Percentiles rank a stretch among this genome's conserved stretches.
Conservation (phyloP, 108 stramenopile species). For the Fragilaria crotonensis region DNA sequence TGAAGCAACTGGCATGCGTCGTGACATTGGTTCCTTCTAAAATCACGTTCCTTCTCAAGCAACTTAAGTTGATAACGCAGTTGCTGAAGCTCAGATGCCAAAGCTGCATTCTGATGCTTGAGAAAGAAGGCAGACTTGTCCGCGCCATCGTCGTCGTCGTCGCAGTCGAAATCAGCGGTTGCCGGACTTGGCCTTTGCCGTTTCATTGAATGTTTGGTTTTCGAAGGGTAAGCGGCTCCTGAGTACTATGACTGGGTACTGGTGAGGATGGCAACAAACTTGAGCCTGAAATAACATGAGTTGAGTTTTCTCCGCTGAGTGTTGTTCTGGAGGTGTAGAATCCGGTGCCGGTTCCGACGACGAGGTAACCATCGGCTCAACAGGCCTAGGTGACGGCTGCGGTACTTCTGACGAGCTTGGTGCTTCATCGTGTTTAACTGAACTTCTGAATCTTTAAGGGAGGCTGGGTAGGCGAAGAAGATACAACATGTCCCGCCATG, state of each 20-base stretch:
- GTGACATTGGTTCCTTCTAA: constrained; percentile 49
- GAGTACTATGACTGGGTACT: neutral
- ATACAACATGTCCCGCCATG: no score
- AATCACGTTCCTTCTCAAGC: constrained; percentile 60
- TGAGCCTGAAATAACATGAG: neutral
- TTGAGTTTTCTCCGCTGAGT: neutral
- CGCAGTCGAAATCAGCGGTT: constrained; percentile 16
- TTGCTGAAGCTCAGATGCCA: constrained; percentile 59
- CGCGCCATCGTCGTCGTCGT: constrained; percentile 47
- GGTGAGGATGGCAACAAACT: neutral
- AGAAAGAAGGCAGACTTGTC: constrained; percentile 51
- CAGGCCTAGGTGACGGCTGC: neutral
- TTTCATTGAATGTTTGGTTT: constrained; percentile 33
- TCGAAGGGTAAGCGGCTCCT: constrained; percentile 2
- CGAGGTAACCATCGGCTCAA: neutral
- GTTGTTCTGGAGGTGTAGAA: neutral
- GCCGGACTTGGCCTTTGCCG: constrained; percentile 1
- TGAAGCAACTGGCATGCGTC: constrained; percentile 32
- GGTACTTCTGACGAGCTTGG: neutral
- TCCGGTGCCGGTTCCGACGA: neutral
- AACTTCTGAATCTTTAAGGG: neutral
- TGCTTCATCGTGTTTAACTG: neutral
- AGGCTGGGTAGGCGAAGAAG: neutral
- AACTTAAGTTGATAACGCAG: constrained; percentile 42
- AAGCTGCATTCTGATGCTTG: constrained; percentile 68